Base-by-base conservation (phyloP, 164 flowering plant genomes). In the Stephania cephalantha region DNA sequence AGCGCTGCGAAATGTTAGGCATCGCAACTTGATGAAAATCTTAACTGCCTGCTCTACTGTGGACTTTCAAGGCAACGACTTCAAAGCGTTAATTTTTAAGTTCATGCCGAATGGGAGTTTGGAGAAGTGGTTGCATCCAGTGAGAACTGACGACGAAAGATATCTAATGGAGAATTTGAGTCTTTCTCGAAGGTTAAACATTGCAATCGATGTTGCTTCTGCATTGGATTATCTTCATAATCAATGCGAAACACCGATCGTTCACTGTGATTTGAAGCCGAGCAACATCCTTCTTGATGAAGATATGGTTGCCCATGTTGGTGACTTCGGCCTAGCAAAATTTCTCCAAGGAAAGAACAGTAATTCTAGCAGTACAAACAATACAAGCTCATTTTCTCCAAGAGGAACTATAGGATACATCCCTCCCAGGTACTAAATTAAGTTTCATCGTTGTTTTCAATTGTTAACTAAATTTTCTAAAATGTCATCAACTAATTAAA, bases 141-240 rank as follows among this genome's bases (percentile, higher is more conserved):
- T n/a, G 4, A 7, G 66, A 18, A 20, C 46, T 11, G 45, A 70
- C 58, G 46, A 0, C 25, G 25, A n/a, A 17, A 6, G 30, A 4
- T 20, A 61, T 61, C 20, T 0, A 3, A 9, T 11, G 3, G 63
- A 9, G 30, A 53, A 15, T 61, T 70, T 75, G 20, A 58, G 30
- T 45, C 42, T 75, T 13, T 7, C n/a, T 0, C 73, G 70, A 42
- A 70, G 68, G 20, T 10, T 75, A 70, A 75, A 75, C 44, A 58
- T 69, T 15, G 77, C 77, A 10, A 70, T 75, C 9, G 55, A 70
- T 25, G 68, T 75, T 44, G 69, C 73, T 61, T 75, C 73, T 22
- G 73, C 78, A 44, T 3, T 75, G 58, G 78, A 75, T 22, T 75
- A 75, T 70, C 78, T 75, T 45, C 78, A 75, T 75, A 61, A 70